Evolutionary conservation across 192 early-diverging fungal genomes (phyloP), one percentile per base, ranked within the genome.

Genomic region (Gamsiella multidivaricata): DNA sequence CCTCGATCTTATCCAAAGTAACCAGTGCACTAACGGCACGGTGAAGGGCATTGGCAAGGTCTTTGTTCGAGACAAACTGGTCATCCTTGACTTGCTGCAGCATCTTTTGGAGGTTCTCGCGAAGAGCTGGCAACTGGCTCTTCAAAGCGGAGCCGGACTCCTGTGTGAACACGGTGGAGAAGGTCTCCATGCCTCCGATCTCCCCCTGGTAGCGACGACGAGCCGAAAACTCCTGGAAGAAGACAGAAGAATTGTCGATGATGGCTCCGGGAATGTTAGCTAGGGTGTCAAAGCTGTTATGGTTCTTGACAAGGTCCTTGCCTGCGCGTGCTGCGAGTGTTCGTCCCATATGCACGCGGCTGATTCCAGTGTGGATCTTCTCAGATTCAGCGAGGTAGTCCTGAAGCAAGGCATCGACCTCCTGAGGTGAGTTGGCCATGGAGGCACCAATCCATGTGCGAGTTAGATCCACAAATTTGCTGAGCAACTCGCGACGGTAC

Each of bases 401-500:
- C 80, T 92, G 88, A 46, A 92, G 65, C 42, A 91, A 65, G 15
- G 88, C 86, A 62, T 88, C 87, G 15, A 93, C 81, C 79, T 94
- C 93, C 61, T 90, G 82, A 9, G 92, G 90, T 3, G 90, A 88
- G 33, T 88, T 85, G 11, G 81, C 75, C 42, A 90, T 86, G 25
- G 86, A 82, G 31, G 88, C 54, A 28, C 72, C 80, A 25, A 94
- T 81, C 93, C 93, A 94, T 62, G 85, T 87, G 33, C 80, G 86
- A 28, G 89, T 88, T 57, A 85, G 71, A 25, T 87, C 89, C 1
- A 84, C 85, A 32, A 92, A 84, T 36, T 76, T 82, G 18, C 84
- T 76, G 39, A 88, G 87, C 37, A 94, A 63, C 23, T 89, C 85
- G 66, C 88, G 86, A 47, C 92, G 92, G 65, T 94, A 92, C 26